Conservation (phyloP, 2,329 filamentous ascomycete species). For the Apiospora hydei region DNA sequence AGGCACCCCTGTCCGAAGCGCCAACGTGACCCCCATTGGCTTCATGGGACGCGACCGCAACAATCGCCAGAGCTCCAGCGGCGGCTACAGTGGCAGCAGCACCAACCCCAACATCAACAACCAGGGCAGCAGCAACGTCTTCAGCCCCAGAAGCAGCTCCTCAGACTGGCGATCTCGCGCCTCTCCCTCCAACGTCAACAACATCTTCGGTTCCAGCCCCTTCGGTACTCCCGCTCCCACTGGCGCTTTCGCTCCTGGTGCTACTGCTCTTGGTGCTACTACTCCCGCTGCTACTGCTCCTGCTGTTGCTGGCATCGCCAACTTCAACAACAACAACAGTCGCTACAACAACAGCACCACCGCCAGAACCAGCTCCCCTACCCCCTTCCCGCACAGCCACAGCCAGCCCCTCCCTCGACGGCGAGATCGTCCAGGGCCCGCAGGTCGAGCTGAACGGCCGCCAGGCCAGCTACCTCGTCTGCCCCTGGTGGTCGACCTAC, state of each 20-base stretch:
- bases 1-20: no score
- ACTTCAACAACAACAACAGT: background rate
- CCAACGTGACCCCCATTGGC: background rate
- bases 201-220: background rate
- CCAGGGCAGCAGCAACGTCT: no score
- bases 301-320: background rate
- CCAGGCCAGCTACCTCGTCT: background rate
- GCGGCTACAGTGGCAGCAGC: background rate
- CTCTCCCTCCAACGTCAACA: background rate
- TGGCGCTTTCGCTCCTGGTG: background rate
- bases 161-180: background rate
- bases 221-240: background rate
- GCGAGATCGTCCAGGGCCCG: background rate
- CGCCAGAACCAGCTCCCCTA: background rate
- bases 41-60: background rate
- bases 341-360: background rate
- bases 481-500: conserved; percentile 9
- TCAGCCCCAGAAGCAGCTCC: background rate
- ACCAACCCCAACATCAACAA: background rate
- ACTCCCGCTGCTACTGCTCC: background rate
- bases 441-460: background rate
- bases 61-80: background rate
- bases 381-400: no score
- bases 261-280: background rate
- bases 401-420: background rate